Percentiles rank a stretch among this genome's conserved stretches.
phyloP scores from a whole-genome alignment of 2,329 filamentous ascomycete genomes.

The Alternaria sp. region DNA sequence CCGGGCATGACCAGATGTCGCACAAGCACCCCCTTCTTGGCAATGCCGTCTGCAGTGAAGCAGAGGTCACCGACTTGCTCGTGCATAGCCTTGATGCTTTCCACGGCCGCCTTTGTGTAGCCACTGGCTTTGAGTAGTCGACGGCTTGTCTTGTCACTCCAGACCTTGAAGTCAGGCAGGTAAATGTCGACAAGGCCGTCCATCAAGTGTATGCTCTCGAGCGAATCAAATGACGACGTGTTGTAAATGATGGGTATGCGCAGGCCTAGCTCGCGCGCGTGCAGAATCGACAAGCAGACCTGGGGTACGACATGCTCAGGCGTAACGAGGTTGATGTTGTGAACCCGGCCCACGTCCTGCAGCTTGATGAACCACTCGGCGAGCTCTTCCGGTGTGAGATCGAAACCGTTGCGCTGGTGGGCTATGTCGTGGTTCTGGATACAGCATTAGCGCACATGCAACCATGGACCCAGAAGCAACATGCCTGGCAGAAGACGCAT shows the following conservation, averaged over 20 bases:
- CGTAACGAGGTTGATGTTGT: slow-evolving; percentile 89
- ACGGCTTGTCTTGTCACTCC: slow-evolving; percentile 71
- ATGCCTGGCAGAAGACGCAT: slow-evolving; percentile 62
- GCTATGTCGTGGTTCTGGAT: slow-evolving; percentile 76
- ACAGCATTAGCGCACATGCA: neutral
- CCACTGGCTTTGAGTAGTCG: slow-evolving; percentile 80
- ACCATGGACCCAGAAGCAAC: neutral
- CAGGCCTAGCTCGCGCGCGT: slow-evolving; percentile 74
- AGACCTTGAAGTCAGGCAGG: slow-evolving; percentile 88
- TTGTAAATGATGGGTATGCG: slow-evolving; percentile 83
- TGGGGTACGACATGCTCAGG: slow-evolving; percentile 88
- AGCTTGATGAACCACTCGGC: slow-evolving; percentile 85
- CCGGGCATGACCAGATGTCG: slow-evolving; percentile 88
- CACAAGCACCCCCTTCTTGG: slow-evolving; percentile 77
- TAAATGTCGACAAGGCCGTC: slow-evolving; percentile 86
- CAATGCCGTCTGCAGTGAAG: slow-evolving; percentile 82
- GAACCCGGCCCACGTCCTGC: slow-evolving; percentile 79
- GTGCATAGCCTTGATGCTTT: slow-evolving; percentile 83
- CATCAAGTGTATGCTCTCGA: slow-evolving; percentile 74
- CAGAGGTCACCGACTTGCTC: slow-evolving; percentile 81
- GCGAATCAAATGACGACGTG: slow-evolving; percentile 80
- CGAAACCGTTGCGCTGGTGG: slow-evolving; percentile 81
- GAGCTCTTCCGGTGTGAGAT: slow-evolving; percentile 79
- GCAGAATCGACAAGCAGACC: slow-evolving; percentile 77
- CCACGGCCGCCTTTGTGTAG: slow-evolving; percentile 74